phyloP scores from a whole-genome alignment of 2,329 filamentous ascomycete genomes.

The Claviceps purpurea region DNA sequence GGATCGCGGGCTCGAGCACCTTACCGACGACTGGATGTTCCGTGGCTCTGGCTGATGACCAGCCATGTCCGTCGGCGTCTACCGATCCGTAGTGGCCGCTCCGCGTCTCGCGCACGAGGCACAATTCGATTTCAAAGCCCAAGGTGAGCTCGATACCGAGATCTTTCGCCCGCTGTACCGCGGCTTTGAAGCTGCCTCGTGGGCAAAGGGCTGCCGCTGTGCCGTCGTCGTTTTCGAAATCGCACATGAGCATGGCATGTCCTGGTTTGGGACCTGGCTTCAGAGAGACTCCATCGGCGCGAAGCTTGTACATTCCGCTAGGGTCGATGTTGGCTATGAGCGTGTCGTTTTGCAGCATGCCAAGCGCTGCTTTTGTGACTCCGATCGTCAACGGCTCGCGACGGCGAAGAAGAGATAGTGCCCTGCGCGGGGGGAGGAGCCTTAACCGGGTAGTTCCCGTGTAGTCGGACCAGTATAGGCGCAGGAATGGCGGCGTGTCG shows the following conservation, averaged over 20 bases:
- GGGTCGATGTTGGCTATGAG: conserved; percentile 39
- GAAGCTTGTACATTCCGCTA: conserved; percentile 52
- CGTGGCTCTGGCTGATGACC: conserved; percentile 52
- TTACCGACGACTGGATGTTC: conserved; percentile 41
- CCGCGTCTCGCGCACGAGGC: conserved; percentile 44
- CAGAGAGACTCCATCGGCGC: conserved; percentile 52
- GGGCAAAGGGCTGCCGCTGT: conserved; percentile 45
- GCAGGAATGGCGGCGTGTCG: conserved; percentile 36
- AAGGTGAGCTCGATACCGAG: conserved; percentile 47
- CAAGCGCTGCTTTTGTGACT: conserved; percentile 50
- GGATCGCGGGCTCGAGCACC: conserved; percentile 53
- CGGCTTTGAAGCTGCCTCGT: conserved; percentile 43
- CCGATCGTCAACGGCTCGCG: conserved; percentile 37
- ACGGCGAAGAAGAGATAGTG: conserved; percentile 31
- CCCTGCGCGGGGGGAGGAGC: conserved; percentile 50
- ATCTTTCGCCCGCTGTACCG: conserved; percentile 36
- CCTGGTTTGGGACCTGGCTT: conserved; percentile 42
- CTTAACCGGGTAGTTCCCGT: conserved; percentile 55
- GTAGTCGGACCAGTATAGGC: conserved; percentile 67
- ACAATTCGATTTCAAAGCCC: conserved; percentile 74
- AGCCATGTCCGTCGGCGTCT: conserved; percentile 52
- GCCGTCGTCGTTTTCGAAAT: conserved; percentile 47
- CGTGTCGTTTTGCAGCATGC: conserved; percentile 54
- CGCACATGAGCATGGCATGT: conserved; percentile 53
- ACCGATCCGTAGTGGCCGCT: conserved; percentile 28